Conservation (phyloP, 331 rosid species). For the Arachis monticola region DNA sequence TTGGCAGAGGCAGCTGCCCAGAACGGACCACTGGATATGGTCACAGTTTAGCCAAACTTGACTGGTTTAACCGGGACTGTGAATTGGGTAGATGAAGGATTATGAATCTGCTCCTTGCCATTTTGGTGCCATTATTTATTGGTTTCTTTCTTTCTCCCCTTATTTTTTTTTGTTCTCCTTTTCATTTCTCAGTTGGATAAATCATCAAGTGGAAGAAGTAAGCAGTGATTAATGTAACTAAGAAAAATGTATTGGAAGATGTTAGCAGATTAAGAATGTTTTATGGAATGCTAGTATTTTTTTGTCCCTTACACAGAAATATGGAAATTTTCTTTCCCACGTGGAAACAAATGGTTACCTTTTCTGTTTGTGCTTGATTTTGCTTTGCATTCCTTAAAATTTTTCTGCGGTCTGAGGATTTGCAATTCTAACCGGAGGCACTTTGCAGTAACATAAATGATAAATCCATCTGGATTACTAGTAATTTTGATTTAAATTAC, state of each 20-base stretch:
- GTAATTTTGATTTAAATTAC: too few relatives aligned
- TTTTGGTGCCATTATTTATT: slow-evolving; percentile 63
- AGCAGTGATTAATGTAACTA: slow-evolving; percentile 73
- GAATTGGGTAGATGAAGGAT: slow-evolving; percentile 46
- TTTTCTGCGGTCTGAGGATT: too few relatives aligned
- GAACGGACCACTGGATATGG: slow-evolving; percentile 64
- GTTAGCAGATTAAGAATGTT: slow-evolving; percentile 73
- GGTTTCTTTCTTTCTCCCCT: slow-evolving; percentile 33
- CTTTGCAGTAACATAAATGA: too few relatives aligned
- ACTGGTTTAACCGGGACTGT: slow-evolving; percentile 35
- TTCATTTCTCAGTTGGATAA: slow-evolving; percentile 47
- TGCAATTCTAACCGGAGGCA: too few relatives aligned
- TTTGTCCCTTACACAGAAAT: slow-evolving; percentile 31
- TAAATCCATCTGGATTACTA: too few relatives aligned
- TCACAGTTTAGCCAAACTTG: slow-evolving; percentile 55
- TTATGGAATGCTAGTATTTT: slow-evolving; percentile 59
- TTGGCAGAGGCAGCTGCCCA: slow-evolving; percentile 81
- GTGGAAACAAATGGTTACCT: slow-evolving; percentile 5
- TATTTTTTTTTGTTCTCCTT: slow-evolving; percentile 31
- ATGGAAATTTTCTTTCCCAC: slow-evolving; percentile 26
- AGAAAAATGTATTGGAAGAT: slow-evolving; percentile 54
- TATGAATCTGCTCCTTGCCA: slow-evolving; percentile 53
- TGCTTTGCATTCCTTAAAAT: too few relatives aligned
- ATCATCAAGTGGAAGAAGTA: slow-evolving; percentile 55
- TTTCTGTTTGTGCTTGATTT: slow-evolving; percentile 8